Base-by-base conservation (phyloP, 257 asterid genomes). In the Solanum piurae region DNA sequence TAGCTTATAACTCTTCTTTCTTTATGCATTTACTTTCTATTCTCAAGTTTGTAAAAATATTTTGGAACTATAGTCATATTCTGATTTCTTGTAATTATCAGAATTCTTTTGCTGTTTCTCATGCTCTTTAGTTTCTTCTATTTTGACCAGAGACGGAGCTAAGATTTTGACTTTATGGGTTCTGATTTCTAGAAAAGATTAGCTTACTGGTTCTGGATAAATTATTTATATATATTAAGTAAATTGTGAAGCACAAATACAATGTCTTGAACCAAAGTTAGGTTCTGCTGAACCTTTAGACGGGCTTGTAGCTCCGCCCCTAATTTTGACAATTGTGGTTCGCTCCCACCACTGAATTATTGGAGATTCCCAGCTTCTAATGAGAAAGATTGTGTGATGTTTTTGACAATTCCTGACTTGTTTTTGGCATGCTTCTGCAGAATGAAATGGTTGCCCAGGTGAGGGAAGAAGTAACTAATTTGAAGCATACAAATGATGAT, bases 401-500 rank as follows among this genome's bases (percentile, higher is more conserved):
- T 18, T 29, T 80, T 29, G 42, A 10, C 23, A 4, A 64, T 85
- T 87, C 44, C 83, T 90, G 83, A 89, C 49, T 52, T 86, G 90
- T 33, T 88, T 82, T 82, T 82, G 86, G 71, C 86, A 64, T 90
- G 83, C 71, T 87, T 20, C 52, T 91, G 87, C 94, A 97, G 99
- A 94, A 91, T 74, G 99, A 95, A 87, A 92, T 94, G 98, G 99
- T 93, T 25, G 96, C 98, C 3, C 91, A 92, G 80, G 95, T 93
- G 27, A 92, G 98, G 89, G 98, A 95, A 88, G 99, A 97, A 88
- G 94, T 92, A 12, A 90, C 91, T 79, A 92, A 89, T 55, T 79
- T 97, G 89, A 92, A 95, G 62, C 98, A 94, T 80, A 87, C 94
- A 42, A 97, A 96, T 31, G 99, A 96, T 86, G 99, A 96, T 89